Evolutionary conservation across 192 early-diverging fungal species (phyloP).

Genomic region (Mortierella hygrophila): DNA sequence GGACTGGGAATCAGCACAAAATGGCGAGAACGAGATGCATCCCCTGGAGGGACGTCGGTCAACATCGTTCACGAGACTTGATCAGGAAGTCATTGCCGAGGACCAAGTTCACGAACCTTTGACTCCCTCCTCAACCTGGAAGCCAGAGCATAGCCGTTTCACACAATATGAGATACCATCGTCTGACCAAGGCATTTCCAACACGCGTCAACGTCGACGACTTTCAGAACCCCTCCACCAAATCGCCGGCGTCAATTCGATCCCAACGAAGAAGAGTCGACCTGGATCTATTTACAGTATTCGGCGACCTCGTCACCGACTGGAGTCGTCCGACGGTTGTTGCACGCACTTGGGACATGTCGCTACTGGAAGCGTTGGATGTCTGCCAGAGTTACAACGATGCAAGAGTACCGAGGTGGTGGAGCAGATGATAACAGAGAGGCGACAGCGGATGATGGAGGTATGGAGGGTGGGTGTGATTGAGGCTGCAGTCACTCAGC

Average conservation of each 20-base stretch:
- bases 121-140: background rate
- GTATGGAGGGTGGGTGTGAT: constrained; percentile 58
- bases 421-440: constrained; percentile 41
- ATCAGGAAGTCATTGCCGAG: background rate
- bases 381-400: constrained; percentile 32
- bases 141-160: background rate
- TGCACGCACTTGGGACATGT: constrained; percentile 27
- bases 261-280: constrained; percentile 26
- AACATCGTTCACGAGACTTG: background rate
- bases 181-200: constrained; percentile 20
- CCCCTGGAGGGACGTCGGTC: constrained; percentile 2
- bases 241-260: constrained; percentile 7
- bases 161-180: constrained; percentile 23
- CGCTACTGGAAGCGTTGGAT: constrained; percentile 14
- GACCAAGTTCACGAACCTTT: background rate
- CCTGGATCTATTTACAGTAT: constrained; percentile 49
- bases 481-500: constrained; percentile 45
- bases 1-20: background rate
- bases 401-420: constrained; percentile 47
- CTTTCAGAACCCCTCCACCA: constrained; percentile 45
- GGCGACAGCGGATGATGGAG: constrained; percentile 58
- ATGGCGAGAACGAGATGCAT: constrained; percentile 6
- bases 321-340: constrained; percentile 20
- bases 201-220: constrained; percentile 27
- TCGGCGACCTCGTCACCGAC: constrained; percentile 8